A percentile compares a stretch with the other conserved stretches of the same genome.
Conservation (phyloP, 768 basidiomycete genomes). For the Lactarius hengduanensis region DNA sequence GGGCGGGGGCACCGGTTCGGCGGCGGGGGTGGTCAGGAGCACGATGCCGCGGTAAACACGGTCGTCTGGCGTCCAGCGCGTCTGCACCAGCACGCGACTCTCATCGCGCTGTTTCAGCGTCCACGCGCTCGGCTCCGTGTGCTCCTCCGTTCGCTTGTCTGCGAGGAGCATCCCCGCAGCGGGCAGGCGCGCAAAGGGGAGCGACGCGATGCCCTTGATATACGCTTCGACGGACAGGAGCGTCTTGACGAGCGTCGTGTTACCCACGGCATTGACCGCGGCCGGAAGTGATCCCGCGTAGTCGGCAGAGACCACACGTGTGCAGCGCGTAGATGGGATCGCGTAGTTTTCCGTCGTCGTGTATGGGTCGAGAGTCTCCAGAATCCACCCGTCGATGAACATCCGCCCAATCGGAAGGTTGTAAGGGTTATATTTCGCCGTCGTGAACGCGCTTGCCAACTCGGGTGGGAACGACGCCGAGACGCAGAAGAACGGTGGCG, state of each 20-base stretch:
- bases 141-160: slow-evolving; percentile 51
- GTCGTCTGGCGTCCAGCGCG: slow-evolving; percentile 50
- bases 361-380: slow-evolving; percentile 96
- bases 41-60: slow-evolving; percentile 53
- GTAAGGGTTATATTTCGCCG: slow-evolving; percentile 74
- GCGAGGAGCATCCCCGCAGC: slow-evolving; percentile 57
- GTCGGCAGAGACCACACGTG: slow-evolving; percentile 80
- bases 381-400: slow-evolving; percentile 90
- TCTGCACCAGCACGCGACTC: slow-evolving; percentile 52
- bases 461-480: slow-evolving; percentile 79
- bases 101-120: slow-evolving; percentile 60
- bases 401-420: slow-evolving; percentile 73
- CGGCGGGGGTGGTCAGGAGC: slow-evolving; percentile 40
- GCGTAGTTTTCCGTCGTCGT: slow-evolving; percentile 88
- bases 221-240: slow-evolving; percentile 74
- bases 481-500: slow-evolving; percentile 75
- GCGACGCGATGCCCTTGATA: slow-evolving; percentile 60
- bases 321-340: slow-evolving; percentile 90
- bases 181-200: slow-evolving; percentile 71
- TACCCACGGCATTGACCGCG: slow-evolving; percentile 83
- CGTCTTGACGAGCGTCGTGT: slow-evolving; percentile 67
- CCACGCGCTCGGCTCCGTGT: slow-evolving; percentile 48
- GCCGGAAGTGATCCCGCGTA: slow-evolving; percentile 83
- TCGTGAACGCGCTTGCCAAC: slow-evolving; percentile 52
- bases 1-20: slow-evolving; percentile 23